Conservation (phyloP, 2,329 filamentous ascomycete genomes). For the Phaeoacremonium minimum region DNA sequence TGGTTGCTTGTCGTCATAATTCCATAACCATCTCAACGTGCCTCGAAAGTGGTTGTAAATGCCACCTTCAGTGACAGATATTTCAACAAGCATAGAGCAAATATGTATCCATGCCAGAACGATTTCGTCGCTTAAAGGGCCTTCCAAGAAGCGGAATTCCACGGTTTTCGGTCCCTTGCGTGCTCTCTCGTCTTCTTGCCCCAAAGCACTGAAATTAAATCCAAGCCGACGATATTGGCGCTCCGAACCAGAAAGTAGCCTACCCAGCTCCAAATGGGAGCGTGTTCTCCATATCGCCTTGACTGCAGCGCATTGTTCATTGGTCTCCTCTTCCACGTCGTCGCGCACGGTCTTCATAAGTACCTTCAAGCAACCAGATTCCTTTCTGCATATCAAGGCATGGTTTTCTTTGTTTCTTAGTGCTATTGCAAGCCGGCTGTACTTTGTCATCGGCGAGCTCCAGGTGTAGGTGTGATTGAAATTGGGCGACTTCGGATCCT, state of each 20-base stretch:
- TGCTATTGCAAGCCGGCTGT: constrained; percentile 23
- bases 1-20: neutral
- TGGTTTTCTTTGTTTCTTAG: constrained; percentile 3
- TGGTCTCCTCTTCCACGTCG: constrained; percentile 8
- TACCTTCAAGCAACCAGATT: too few relatives aligned
- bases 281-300: constrained; percentile 21
- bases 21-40: neutral
- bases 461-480: constrained; percentile 30
- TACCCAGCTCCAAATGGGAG: constrained; percentile 24
- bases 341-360: too few relatives aligned
- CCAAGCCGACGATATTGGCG: constrained; percentile 28
- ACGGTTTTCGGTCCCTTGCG: constrained; percentile 27
- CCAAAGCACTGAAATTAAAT: constrained; percentile 35
- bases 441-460: constrained; percentile 24
- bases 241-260: constrained; percentile 26
- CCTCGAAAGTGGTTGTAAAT: neutral
- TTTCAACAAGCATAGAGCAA: constrained; percentile 22
- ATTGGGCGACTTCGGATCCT: constrained; percentile 30
- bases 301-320: constrained; percentile 15
- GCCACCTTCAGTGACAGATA: neutral
- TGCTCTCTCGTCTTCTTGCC: constrained; percentile 27
- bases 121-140: constrained; percentile 19
- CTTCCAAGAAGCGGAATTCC: constrained; percentile 34
- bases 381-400: constrained; percentile 1
- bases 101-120: constrained; percentile 28